A percentile compares a stretch with the other conserved stretches of the same genome.
Evolutionary conservation across 352 stramenopile genomes (phyloP).

Genomic region (Aphanomyces stellatus): DNA sequence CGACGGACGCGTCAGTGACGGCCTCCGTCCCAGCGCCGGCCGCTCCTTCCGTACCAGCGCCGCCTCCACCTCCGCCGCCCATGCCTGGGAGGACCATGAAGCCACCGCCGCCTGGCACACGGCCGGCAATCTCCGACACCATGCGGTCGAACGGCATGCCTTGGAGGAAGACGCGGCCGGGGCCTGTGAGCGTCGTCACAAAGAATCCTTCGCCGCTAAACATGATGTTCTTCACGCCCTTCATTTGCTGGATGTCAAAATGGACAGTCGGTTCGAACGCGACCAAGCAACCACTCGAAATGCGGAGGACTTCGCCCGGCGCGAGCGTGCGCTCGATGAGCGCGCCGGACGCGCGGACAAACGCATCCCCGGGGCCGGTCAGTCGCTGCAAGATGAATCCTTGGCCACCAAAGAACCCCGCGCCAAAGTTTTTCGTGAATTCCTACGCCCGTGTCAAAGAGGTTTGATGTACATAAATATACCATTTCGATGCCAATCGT

Average conservation of each 20-base stretch:
- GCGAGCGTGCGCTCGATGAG: slow-evolving; percentile 82
- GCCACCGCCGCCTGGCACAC: slow-evolving; percentile 67
- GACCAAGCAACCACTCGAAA: slow-evolving; percentile 89
- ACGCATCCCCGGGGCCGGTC: slow-evolving; percentile 83
- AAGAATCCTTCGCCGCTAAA: slow-evolving; percentile 93
- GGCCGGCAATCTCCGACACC: slow-evolving; percentile 85
- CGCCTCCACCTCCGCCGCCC: slow-evolving; percentile 41
- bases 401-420: slow-evolving; percentile 92
- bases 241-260: slow-evolving; percentile 89
- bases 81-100: slow-evolving; percentile 84
- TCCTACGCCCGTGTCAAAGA: slow-evolving; percentile 33
- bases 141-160: slow-evolving; percentile 89
- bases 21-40: slow-evolving; percentile 25
- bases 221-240: slow-evolving; percentile 90
- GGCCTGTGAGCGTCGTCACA: slow-evolving; percentile 88
- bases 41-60: slow-evolving; percentile 28
- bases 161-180: slow-evolving; percentile 87
- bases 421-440: slow-evolving; percentile 83
- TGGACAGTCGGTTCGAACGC: slow-evolving; percentile 80
- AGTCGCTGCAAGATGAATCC: slow-evolving; percentile 92
- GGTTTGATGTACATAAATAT: not conserved
- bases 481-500: slow-evolving; percentile 89
- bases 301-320: slow-evolving; percentile 83
- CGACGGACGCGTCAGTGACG: slow-evolving; percentile 21
- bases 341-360: slow-evolving; percentile 86